Evolutionary conservation across 2,329 filamentous ascomycete species (phyloP).

Genomic region (Dactylella cylindrospora): DNA sequence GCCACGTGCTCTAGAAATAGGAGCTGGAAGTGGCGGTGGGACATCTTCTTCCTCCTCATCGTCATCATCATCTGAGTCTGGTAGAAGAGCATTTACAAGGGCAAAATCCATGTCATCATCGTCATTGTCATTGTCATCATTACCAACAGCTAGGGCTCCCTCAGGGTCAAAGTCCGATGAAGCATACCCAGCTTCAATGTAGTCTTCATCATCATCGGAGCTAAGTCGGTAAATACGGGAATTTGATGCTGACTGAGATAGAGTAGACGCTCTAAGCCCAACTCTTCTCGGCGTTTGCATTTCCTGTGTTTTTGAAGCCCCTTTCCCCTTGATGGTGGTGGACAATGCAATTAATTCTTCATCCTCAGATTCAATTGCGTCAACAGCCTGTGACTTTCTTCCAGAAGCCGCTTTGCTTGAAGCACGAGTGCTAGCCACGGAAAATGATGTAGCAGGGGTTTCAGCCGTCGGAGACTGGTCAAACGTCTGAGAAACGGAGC

Average conservation of each 20-base stretch:
- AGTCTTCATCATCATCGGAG: slow-evolving; percentile 7
- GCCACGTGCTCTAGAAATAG: not conserved
- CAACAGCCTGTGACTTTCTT: not conserved
- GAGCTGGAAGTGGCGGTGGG: not conserved
- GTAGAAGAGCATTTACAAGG: not conserved
- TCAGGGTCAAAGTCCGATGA: too few species aligned
- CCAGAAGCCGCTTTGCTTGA: slow-evolving; percentile 19
- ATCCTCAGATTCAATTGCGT: not conserved
- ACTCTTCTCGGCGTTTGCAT: slow-evolving; percentile 1
- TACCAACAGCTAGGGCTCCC: too few species aligned
- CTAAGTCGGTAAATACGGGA: not conserved
- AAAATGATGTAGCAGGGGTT: slow-evolving; percentile 18
- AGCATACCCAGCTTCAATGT: too few species aligned
- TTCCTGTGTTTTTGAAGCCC: not conserved
- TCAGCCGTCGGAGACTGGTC: slow-evolving; percentile 5
- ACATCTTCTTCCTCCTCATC: slow-evolving; percentile 37
- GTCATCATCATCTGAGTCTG: slow-evolving; percentile 9
- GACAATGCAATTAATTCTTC: slow-evolving; percentile 28
- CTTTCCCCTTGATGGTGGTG: slow-evolving; percentile 28
- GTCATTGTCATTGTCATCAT: not conserved
- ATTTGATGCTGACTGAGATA: not conserved
- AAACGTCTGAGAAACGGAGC: slow-evolving; percentile 11
- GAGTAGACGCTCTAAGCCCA: slow-evolving; percentile 17
- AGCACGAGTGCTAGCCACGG: slow-evolving; percentile 23
- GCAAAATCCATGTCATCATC: not conserved